phyloP scores from a whole-genome alignment of 1,284 basidiomycete species.

The Peniophora sp. region DNA sequence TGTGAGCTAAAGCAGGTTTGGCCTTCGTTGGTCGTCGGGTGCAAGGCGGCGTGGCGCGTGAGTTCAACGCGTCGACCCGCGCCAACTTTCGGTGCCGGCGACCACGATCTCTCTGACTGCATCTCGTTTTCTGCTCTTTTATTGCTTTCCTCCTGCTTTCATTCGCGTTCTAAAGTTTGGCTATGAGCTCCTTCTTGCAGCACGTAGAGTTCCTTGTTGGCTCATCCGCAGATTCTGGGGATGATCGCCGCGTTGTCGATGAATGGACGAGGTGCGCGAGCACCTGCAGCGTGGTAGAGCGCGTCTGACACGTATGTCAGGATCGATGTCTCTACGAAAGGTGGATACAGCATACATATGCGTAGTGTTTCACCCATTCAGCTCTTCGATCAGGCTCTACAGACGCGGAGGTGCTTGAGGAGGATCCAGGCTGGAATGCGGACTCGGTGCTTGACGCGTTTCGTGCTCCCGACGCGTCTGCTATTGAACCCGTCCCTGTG shows the following conservation, averaged over 20 bases:
- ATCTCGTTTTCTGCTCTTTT: background rate
- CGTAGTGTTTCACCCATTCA: no score
- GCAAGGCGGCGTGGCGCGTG: no score
- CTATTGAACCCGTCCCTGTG: background rate
- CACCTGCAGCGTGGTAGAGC: background rate
- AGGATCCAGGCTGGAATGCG: slow-evolving; percentile 13
- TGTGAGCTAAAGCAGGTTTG: slow-evolving; percentile 3
- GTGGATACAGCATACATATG: background rate
- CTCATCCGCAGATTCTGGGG: slow-evolving; percentile 19
- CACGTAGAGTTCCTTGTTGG: slow-evolving; percentile 24
- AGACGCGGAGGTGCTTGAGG: slow-evolving; percentile 6
- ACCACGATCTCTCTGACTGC: background rate
- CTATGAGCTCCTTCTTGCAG: slow-evolving; percentile 14
- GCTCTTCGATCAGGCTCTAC: background rate
- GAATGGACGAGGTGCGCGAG: slow-evolving; percentile 26
- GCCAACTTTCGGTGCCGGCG: no score
- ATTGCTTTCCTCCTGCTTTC: background rate
- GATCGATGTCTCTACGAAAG: background rate
- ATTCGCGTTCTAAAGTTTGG: no score
- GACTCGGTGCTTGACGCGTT: slow-evolving; percentile 19
- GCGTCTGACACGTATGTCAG: background rate
- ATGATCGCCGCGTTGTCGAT: slow-evolving; percentile 24
- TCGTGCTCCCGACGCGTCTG: background rate
- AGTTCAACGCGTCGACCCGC: no score
- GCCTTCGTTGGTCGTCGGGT: no score